Evolutionary conservation across 208 protist genomes (phyloP).

Genomic region (Chromosphaera perkinsii): DNA sequence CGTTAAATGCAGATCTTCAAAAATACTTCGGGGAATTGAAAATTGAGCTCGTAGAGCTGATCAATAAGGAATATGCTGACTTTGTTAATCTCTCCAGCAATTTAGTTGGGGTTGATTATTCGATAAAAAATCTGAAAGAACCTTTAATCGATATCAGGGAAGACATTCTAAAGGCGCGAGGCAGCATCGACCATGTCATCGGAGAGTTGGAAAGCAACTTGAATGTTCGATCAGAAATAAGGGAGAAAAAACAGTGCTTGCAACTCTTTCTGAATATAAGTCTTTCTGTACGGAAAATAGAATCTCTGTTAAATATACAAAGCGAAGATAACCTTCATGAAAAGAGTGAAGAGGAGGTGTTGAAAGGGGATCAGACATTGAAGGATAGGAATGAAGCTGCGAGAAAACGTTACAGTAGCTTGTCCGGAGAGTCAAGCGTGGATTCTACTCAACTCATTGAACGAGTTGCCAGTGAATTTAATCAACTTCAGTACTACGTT

Average conservation of each 20-base stretch:
- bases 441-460: conserved; percentile 14
- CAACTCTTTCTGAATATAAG: conserved; percentile 19
- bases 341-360: too few relatives aligned
- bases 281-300: conserved; percentile 22
- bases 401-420: conserved; percentile 10
- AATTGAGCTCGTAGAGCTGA: conserved; percentile 41
- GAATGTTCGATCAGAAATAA: background rate
- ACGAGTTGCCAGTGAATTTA: conserved; percentile 36
- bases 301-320: conserved; percentile 14
- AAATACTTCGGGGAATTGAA: too few relatives aligned
- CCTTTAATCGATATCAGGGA: conserved; percentile 10
- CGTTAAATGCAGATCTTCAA: too few relatives aligned
- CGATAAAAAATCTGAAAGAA: background rate
- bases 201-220: background rate
- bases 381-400: too few relatives aligned
- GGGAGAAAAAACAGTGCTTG: conserved; percentile 17
- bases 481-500: conserved; percentile 33
- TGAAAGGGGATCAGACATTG: too few relatives aligned
- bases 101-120: conserved; percentile 31
- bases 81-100: conserved; percentile 34
- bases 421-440: too few relatives aligned
- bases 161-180: conserved; percentile 2
- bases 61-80: conserved; percentile 43
- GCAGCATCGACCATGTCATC: conserved; percentile 3
- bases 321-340: too few relatives aligned